Conservation (phyloP, 2,329 filamentous ascomycete genomes). For the Fusarium dimerum region DNA sequence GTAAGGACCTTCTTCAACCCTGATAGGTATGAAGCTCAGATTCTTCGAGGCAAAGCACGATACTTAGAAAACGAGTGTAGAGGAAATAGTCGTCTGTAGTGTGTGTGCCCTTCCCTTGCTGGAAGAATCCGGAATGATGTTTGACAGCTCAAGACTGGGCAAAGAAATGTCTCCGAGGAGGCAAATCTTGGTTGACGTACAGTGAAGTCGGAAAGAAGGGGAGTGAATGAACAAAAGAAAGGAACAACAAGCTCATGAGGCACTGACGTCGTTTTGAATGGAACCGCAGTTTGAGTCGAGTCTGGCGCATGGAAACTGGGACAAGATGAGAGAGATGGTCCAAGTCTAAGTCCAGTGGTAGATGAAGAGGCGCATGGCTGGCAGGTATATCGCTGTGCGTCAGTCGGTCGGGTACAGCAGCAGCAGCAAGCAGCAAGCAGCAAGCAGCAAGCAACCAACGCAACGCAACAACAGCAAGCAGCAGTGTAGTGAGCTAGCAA, state of each 20-base stretch:
- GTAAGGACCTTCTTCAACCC: conserved; percentile 23
- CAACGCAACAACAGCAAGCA: no score
- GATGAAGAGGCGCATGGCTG: conserved; percentile 30
- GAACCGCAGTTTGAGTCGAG: conserved; percentile 3
- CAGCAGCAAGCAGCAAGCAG: no score
- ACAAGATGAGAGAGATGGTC: conserved; percentile 21
- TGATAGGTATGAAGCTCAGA: conserved; percentile 14
- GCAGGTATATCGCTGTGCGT: conserved; percentile 36
- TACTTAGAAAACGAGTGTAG: neutral
- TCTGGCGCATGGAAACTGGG: conserved; percentile 27
- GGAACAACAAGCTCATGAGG: conserved; percentile 29
- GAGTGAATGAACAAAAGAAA: conserved; percentile 20
- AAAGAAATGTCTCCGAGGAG: conserved; percentile 1
- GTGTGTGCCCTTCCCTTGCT: conserved; percentile 7
- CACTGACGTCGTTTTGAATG: conserved; percentile 22
- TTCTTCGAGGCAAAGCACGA: conserved; percentile 15
- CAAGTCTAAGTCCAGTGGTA: neutral
- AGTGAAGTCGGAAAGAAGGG: no score
- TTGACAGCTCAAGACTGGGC: neutral
- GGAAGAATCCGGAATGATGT: conserved; percentile 6
- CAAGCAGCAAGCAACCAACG: no score
- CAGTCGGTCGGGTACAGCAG: conserved; percentile 33
- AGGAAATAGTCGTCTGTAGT: conserved; percentile 5
- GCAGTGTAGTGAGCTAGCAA: no score
- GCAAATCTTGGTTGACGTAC: no score